Evolutionary conservation across 2,329 filamentous ascomycete genomes (phyloP).

Genomic region (Sarocladium kiliense): DNA sequence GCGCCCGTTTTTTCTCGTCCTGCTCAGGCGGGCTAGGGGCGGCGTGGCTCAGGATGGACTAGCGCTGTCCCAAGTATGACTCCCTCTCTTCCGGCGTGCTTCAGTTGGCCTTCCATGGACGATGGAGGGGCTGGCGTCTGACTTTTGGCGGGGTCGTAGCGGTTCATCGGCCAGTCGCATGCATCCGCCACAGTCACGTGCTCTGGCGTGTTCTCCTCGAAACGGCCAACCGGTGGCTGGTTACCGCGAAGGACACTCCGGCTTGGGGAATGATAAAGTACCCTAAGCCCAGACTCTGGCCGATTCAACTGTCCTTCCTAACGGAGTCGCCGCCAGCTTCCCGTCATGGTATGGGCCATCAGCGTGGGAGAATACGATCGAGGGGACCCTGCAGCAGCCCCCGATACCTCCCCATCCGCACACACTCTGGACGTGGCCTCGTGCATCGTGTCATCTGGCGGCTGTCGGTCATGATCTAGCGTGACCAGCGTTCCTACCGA

Average conservation of each 20-base stretch:
- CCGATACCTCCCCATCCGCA: no score
- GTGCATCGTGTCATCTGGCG: not conserved
- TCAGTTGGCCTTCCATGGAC: no score
- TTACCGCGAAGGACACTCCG: not conserved
- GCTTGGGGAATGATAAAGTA: not conserved
- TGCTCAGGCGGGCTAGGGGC: not conserved
- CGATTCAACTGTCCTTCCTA: not conserved
- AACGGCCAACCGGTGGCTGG: no score
- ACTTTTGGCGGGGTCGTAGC: not conserved
- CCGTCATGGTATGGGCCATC: not conserved
- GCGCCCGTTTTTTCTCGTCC: not conserved
- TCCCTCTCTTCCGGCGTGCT: not conserved
- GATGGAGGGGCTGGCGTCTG: not conserved
- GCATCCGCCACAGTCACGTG: not conserved
- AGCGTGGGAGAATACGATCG: not conserved
- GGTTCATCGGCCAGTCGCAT: not conserved
- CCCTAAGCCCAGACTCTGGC: not conserved
- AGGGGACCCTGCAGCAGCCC: no score
- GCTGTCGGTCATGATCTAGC: not conserved
- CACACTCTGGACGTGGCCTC: not conserved
- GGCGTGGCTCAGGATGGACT: not conserved
- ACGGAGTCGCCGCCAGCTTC: not conserved
- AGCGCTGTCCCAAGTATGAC: not conserved
- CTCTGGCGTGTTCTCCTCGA: not conserved
- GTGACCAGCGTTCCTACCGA: not conserved